Conservation (phyloP, 257 asterid genomes). For the Primulina eburnea region DNA sequence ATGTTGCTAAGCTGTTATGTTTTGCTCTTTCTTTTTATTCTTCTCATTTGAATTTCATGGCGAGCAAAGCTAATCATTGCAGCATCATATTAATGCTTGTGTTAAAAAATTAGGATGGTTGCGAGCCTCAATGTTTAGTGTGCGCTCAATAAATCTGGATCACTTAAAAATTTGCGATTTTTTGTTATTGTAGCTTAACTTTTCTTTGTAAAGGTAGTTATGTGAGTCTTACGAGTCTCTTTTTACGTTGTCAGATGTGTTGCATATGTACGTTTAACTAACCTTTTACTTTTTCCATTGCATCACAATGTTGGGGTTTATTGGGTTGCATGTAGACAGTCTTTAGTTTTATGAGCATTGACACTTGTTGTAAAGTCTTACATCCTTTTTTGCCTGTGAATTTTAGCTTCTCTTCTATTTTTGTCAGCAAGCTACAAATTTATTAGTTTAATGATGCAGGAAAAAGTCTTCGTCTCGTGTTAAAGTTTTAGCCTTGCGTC, state of each 20-base stretch:
- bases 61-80: not conserved
- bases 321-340: not conserved
- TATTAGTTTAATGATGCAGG: not conserved
- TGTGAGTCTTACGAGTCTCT: not conserved
- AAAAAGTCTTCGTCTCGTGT: not conserved
- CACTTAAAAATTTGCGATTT: not conserved
- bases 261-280: not conserved
- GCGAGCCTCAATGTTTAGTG: not conserved
- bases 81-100: not conserved
- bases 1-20: constrained; percentile 16
- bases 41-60: too few species aligned
- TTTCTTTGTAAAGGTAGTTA: not conserved
- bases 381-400: not conserved
- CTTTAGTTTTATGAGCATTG: not conserved
- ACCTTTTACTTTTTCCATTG: not conserved
- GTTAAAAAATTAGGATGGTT: not conserved
- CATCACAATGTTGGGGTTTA: not conserved
- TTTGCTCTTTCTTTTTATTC: not conserved
- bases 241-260: not conserved
- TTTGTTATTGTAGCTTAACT: not conserved
- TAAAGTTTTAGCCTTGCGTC: not conserved
- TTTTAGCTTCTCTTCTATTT: not conserved
- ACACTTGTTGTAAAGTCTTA: not conserved
- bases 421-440: not conserved
- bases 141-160: not conserved